A percentile compares a stretch with the other conserved stretches of the same genome.
Conservation (phyloP, 2,329 filamentous ascomycete species). For the Hortaea werneckii region DNA sequence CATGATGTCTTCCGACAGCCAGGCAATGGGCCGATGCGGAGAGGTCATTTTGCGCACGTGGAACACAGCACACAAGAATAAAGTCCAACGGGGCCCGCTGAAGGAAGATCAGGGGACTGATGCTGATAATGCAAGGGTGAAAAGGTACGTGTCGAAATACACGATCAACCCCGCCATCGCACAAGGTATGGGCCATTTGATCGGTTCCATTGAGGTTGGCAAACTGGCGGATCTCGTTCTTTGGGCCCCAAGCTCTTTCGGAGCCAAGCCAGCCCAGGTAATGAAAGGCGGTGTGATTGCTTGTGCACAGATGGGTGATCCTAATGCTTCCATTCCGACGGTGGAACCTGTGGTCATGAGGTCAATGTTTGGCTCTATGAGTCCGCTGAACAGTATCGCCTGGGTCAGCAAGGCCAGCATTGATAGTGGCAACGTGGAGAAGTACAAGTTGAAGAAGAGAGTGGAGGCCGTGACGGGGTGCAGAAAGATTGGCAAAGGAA, state of each 20-base stretch:
- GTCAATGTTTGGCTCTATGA: constrained; percentile 72
- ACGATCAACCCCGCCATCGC: constrained; percentile 89
- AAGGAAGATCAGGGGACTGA: constrained; percentile 67
- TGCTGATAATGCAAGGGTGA: constrained; percentile 85
- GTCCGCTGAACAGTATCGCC: constrained; percentile 54
- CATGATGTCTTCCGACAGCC: constrained; percentile 94
- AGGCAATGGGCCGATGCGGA: constrained; percentile 93
- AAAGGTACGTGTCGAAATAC: constrained; percentile 89
- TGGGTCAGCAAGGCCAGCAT: constrained; percentile 73
- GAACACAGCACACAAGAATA: constrained; percentile 98
- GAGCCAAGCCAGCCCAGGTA: constrained; percentile 70
- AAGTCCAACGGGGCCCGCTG: constrained; percentile 66
- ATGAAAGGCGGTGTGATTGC: constrained; percentile 83
- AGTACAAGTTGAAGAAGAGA: constrained; percentile 67
- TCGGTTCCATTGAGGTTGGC: constrained; percentile 79
- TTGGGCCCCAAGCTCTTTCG: constrained; percentile 79
- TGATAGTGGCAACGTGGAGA: constrained; percentile 53
- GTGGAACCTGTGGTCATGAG: constrained; percentile 75
- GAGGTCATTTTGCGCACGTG: constrained; percentile 89
- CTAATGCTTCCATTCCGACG: constrained; percentile 62
- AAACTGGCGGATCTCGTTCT: constrained; percentile 84
- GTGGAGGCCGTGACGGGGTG: constrained; percentile 62
- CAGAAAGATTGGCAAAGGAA: constrained; percentile 13
- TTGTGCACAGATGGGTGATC: constrained; percentile 63
- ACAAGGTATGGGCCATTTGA: constrained; percentile 78